Base-by-base conservation (phyloP, 768 basidiomycete species). In the Leccinum fibrillosum region DNA sequence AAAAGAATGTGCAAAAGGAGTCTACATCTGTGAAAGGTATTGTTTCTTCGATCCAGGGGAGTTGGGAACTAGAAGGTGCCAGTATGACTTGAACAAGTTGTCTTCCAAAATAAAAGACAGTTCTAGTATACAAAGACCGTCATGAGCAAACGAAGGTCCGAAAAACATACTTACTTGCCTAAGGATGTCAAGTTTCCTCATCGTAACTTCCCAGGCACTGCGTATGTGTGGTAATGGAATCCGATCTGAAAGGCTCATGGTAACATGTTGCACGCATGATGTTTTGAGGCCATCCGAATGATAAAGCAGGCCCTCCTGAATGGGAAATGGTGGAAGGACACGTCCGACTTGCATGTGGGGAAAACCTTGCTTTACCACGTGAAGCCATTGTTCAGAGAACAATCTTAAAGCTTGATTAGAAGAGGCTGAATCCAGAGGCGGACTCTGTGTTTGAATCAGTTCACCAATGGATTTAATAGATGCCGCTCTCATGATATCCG, bases 281-380 rank as follows among this genome's bases (percentile, higher is more conserved):
- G 71, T 69, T 42, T 71, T 67, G 25, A 68, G 58, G n/a, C 72
- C 70, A 32, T 70, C 71, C 5, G 79, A 77, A 35, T 76, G 72
- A 51, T 76, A 74, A 52, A 81, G 63, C 17, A 81, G 75, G 21
- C 80, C 80, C 65, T 79, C 79, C 57, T 81, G 80, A 13, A 80
- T 69, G 19, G 79, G 69, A 53, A 80, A 78, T 28, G 80, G 69
- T 19, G 80, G 80, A 23, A 79, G 76, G 54, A 73, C 60, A 12
- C 50, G 55, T 35, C 48, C 59, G 9, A 71, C 48, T 15, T 52
- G 55, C 5, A 53, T 12, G 2, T 28, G 28, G 8, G 8, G 28
- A 28, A 28, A 28, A 12, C 45, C 54, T 47, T 60, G 45, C 49
- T 53, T 17, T 5, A 55, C 61, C 44, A 60, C 55, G 12, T 48